phyloP scores from a whole-genome alignment of 140 eudicot genomes.

The Flaveria floridana region DNA sequence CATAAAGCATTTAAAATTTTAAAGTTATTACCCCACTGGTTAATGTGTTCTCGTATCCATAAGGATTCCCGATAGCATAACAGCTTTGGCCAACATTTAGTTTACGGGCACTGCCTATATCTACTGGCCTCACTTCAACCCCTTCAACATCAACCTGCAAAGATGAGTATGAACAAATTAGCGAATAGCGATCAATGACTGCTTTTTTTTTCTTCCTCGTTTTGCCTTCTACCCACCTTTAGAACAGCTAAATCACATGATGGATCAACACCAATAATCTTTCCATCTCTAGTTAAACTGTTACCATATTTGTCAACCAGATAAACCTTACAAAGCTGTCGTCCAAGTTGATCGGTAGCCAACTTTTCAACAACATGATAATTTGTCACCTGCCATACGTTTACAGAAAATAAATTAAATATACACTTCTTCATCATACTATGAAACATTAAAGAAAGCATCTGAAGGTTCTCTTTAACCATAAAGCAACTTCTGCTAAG shows the following conservation, averaged over 20 bases:
- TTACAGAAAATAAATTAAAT: background rate
- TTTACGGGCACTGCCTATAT: slow-evolving; percentile 56
- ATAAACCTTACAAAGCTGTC: slow-evolving; percentile 86
- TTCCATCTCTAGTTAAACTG: slow-evolving; percentile 60
- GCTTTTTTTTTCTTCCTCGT: background rate
- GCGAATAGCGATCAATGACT: background rate
- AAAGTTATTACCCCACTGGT: slow-evolving; percentile 75
- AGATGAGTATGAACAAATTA: background rate
- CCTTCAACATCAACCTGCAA: slow-evolving; percentile 70
- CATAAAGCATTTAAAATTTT: background rate
- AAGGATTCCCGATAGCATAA: slow-evolving; percentile 93
- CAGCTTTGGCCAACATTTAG: slow-evolving; percentile 89
- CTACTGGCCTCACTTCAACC: slow-evolving; percentile 65
- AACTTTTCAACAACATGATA: slow-evolving; percentile 85
- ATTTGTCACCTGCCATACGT: slow-evolving; percentile 70
- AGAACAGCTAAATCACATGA: slow-evolving; percentile 88
- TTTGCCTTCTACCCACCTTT: slow-evolving; percentile 49
- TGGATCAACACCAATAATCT: slow-evolving; percentile 75
- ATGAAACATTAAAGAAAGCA: no score
- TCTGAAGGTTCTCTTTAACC: no score
- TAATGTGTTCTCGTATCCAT: slow-evolving; percentile 88
- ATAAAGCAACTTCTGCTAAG: background rate
- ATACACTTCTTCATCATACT: background rate
- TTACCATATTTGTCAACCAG: slow-evolving; percentile 62
- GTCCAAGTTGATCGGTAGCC: slow-evolving; percentile 72